These are phyloP conservation scores for Beverwykella pulmonaria DNA, from an alignment of 495 filamentous ascomycete species.

Conservation along the genomic window DNA sequence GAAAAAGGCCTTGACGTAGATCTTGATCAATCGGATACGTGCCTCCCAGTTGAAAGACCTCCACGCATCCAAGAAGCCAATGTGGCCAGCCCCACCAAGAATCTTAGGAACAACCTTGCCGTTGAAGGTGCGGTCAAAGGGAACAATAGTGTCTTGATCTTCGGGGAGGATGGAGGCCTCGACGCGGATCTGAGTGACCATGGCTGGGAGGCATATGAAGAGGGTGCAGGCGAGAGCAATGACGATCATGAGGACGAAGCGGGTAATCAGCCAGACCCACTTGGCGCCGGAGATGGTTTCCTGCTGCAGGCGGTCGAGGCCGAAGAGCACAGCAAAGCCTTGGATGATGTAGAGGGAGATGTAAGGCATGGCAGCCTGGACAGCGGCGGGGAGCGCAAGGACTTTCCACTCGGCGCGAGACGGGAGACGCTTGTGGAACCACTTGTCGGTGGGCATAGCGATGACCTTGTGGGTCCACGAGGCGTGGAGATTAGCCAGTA, in stretches of 20 bases:
- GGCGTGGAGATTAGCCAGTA: slow-evolving; percentile 55
- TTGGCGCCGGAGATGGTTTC: slow-evolving; percentile 38
- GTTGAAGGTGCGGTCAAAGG: slow-evolving; percentile 73
- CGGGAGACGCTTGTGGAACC: slow-evolving; percentile 57
- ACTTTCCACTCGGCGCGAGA: slow-evolving; percentile 50
- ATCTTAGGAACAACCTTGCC: slow-evolving; percentile 52
- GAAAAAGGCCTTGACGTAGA: slow-evolving; percentile 66
- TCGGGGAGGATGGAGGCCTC: slow-evolving; percentile 73
- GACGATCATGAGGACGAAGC: slow-evolving; percentile 41
- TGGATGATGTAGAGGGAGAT: slow-evolving; percentile 40
- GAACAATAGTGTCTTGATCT: slow-evolving; percentile 69
- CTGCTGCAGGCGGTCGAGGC: slow-evolving; percentile 23
- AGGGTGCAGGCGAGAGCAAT: slow-evolving; percentile 48
- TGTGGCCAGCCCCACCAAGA: slow-evolving; percentile 67
- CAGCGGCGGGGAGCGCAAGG: slow-evolving; percentile 56
- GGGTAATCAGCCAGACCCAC: slow-evolving; percentile 22
- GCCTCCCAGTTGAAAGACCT: slow-evolving; percentile 66
- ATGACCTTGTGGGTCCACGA: slow-evolving; percentile 66
- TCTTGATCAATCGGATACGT: slow-evolving; percentile 66
- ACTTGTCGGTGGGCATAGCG: slow-evolving; percentile 56
- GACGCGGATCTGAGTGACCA: slow-evolving; percentile 66
- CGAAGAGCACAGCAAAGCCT: slow-evolving; percentile 32
- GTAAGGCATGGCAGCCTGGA: slow-evolving; percentile 50
- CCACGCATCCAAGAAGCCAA: slow-evolving; percentile 72
- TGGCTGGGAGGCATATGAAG: slow-evolving; percentile 62